These are phyloP conservation scores for Diaporthe sp. DNA, from an alignment of 2,329 filamentous ascomycete species.

Conservation along the genomic window DNA sequence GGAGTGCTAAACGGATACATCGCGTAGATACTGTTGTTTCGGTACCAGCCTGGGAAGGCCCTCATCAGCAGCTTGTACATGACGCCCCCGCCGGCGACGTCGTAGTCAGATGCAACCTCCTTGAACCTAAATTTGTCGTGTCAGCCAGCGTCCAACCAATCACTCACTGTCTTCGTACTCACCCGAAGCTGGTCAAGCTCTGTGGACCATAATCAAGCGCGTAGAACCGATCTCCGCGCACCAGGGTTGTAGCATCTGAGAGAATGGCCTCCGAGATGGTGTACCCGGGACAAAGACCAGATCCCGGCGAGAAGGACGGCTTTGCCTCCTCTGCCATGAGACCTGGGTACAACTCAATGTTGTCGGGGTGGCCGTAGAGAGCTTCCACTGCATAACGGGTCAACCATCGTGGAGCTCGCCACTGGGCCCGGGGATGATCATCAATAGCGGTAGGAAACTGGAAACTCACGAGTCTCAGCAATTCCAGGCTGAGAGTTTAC, in stretches of 20 bases:
- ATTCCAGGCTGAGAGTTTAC: background rate
- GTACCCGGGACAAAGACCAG: constrained; percentile 11
- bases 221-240: constrained; percentile 14
- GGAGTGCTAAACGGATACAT: constrained; percentile 6
- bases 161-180: no score
- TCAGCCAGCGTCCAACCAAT: background rate
- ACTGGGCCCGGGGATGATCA: no score
- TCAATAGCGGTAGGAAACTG: no score
- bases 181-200: constrained; percentile 16
- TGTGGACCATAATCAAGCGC: constrained; percentile 14
- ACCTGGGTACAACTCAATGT: constrained; percentile 6
- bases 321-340: constrained; percentile 3
- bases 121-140: background rate
- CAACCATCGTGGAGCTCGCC: background rate
- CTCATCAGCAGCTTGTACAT: constrained; percentile 11
- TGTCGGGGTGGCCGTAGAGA: constrained; percentile 7
- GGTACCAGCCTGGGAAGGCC: constrained; percentile 17
- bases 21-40: constrained; percentile 6
- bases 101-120: constrained; percentile 11
- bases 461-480: background rate
- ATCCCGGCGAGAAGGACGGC: background rate
- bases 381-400: background rate
- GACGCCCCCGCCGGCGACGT: background rate
- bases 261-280: constrained; percentile 15
- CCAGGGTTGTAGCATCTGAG: constrained; percentile 2